Evolutionary conservation across 495 filamentous ascomycete genomes (phyloP), one percentile per base, ranked within the genome.

Genomic region (Neurospora sp.): DNA sequence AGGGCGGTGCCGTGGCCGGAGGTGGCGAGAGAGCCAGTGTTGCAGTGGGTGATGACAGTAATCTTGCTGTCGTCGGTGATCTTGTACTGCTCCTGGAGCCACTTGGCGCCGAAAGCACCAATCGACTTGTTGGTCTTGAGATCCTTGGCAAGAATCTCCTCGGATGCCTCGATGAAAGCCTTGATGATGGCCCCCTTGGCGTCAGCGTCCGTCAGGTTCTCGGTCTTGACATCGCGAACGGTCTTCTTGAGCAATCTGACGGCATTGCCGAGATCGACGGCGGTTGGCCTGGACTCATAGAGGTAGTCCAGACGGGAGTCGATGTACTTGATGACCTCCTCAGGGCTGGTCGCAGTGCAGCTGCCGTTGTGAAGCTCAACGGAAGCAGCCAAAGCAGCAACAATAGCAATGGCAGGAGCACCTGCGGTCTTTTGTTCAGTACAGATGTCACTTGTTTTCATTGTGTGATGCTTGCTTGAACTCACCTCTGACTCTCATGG

Each of bases 1-100:
- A 99, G 85, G 2, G 96, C 96, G 42, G 96, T 99, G 71, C 96
- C 96, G 80, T 98, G 97, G 72, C 96, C 96, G 16, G 96, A 95
- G 18, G 96, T 99, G 47, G 96, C 96, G 68, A 99, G 90, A 53
- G 94, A 97, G 88, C 96, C 96, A 3, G 96, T 98, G 80, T 99
- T 99, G 83, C 96, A 99, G 82, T 99, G 96, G 31, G 96, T 99
- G 74, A 99, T 80, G 39, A 98, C 90, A 10, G 90, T 90, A 20
- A 90, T 85, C 78, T 84, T 85, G 68, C 80, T 84, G 40, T 84
- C 78, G 61, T 77, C 76, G 70, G 80, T 76, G 71, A 81, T 78
- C 53, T 78, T 77, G 76, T 83, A 81, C 74, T 85, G 81, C 71
- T 81, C 75, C 71, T 83, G 79, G 41, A 99, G 90, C 93, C 95